Base-by-base conservation (phyloP, 768 basidiomycete species). In the Candolleomyces aberdarensis region DNA sequence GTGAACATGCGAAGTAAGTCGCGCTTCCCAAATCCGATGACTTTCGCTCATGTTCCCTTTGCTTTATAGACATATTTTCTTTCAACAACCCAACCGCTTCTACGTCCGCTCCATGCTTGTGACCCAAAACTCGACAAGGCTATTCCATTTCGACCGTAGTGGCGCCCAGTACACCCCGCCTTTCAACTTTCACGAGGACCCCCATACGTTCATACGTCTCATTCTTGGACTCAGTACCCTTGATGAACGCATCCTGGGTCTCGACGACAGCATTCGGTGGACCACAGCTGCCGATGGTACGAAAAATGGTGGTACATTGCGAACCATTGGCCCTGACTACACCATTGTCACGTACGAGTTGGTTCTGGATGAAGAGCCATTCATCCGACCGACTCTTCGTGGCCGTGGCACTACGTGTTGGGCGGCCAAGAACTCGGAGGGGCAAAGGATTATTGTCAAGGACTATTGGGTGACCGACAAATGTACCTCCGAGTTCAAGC, bases 131-230 rank as follows among this genome's bases (percentile, higher is more conserved):
- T 19, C 4, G 6, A 4, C 53, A 32, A 53, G 53, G 15, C 36
- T 61, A 3, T 7, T 56, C 26, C 59, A 61, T 20, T 46, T 32
- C 19, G 59, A 61, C 46, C 41, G 53, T 1, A 40, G 53, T 32
- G 59, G 59, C 19, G 44, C 39, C 5, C 39, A 56, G 29, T 36
- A 54, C 15, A 44, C 59, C 5, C 22, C 2, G 0, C 54, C 29
- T 32, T 19, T 48, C 31, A 22, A 61, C 44, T 17, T 61, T 13
- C 59, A 61, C 46, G 19, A 61, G 22, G 53, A 61, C 14, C 26
- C 59, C 5, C 9, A 29, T 15, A 15, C 26, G 15, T 61, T 61
- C 39, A 29, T 61, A 8, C 52, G 44, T 2, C 22, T 56, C 47
- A 31, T 56, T 29, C 26, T 56, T 6, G 52, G 59, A 7, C 43